Conservation (phyloP, 2,329 filamentous ascomycete genomes). For the Drechslerella coelobrocha region DNA sequence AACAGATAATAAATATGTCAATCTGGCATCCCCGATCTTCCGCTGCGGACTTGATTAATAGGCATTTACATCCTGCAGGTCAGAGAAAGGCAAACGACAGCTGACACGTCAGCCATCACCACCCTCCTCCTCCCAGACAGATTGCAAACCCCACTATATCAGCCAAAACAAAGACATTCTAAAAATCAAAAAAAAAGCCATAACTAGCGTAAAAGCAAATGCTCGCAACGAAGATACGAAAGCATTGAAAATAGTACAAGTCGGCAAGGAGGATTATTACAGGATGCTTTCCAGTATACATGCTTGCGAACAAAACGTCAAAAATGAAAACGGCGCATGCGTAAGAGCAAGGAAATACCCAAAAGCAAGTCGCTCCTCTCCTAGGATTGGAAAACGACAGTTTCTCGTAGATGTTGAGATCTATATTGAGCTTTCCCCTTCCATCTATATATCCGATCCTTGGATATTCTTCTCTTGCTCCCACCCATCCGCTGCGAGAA, state of each 20-base stretch:
- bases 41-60: background rate
- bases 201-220: background rate
- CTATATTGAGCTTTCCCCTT: constrained; percentile 16
- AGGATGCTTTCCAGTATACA: constrained; percentile 46
- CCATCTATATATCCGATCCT: background rate
- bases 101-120: background rate
- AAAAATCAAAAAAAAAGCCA: constrained; percentile 5
- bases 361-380: constrained; percentile 51
- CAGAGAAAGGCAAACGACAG: constrained; percentile 1
- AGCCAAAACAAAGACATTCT: background rate
- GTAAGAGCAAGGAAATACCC: constrained; percentile 50
- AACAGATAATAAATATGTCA: constrained; percentile 4
- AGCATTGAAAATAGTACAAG: constrained; percentile 46
- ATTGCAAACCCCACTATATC: background rate
- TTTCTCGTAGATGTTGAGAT: constrained; percentile 48
- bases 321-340: background rate
- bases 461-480: constrained; percentile 2
- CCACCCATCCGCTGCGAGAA: background rate
- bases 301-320: constrained; percentile 10
- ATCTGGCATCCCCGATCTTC: constrained; percentile 6
- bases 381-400: constrained; percentile 51
- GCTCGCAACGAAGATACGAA: constrained; percentile 12
- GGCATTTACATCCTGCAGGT: background rate
- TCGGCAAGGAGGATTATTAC: constrained; percentile 28
- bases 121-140: background rate